Percentiles rank a stretch among this genome's conserved stretches.
phyloP scores from a whole-genome alignment of 768 basidiomycete species.

The Boletus sp. region DNA sequence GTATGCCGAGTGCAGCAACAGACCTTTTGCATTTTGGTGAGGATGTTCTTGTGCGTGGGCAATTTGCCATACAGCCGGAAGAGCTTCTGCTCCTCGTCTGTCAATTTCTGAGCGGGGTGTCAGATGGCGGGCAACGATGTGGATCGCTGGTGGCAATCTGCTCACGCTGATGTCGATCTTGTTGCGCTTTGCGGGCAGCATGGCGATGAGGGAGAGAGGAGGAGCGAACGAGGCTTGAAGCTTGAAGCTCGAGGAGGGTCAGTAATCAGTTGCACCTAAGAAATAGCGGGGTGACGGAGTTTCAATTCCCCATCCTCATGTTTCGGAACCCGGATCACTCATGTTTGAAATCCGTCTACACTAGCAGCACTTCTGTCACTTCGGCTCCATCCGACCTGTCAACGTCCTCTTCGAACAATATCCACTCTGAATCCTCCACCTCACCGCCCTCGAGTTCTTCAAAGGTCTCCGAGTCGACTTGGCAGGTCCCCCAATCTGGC shows the following conservation, averaged over 20 bases:
- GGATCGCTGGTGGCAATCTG: slow-evolving; percentile 10
- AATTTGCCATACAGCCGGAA: slow-evolving; percentile 94
- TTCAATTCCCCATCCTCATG: slow-evolving; percentile 26
- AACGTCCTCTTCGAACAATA: slow-evolving; percentile 17
- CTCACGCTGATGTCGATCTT: slow-evolving; percentile 94
- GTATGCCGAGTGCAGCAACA: slow-evolving; percentile 13
- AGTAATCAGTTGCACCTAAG: slow-evolving; percentile 15
- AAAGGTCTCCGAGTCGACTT: slow-evolving; percentile 9
- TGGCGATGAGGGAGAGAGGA: slow-evolving; percentile 34
- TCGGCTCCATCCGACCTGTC: slow-evolving; percentile 4
- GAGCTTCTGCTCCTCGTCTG: slow-evolving; percentile 89
- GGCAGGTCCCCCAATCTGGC: slow-evolving; percentile 1
- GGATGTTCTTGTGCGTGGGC: slow-evolving; percentile 88
- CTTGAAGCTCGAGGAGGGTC: background rate
- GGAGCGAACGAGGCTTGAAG: slow-evolving; percentile 24
- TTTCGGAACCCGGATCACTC: slow-evolving; percentile 29
- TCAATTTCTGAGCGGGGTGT: slow-evolving; percentile 57
- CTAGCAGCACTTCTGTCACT: background rate
- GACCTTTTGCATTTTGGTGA: slow-evolving; percentile 96
- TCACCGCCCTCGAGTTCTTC: slow-evolving; percentile 9
- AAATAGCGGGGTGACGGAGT: slow-evolving; percentile 31
- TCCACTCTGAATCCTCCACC: slow-evolving; percentile 12
- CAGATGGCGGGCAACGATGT: slow-evolving; percentile 4
- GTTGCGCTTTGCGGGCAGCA: slow-evolving; percentile 81
- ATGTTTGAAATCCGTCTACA: slow-evolving; percentile 18